phyloP scores from a whole-genome alignment of 306 rosid genomes.

The Prinsepia uniflora region DNA sequence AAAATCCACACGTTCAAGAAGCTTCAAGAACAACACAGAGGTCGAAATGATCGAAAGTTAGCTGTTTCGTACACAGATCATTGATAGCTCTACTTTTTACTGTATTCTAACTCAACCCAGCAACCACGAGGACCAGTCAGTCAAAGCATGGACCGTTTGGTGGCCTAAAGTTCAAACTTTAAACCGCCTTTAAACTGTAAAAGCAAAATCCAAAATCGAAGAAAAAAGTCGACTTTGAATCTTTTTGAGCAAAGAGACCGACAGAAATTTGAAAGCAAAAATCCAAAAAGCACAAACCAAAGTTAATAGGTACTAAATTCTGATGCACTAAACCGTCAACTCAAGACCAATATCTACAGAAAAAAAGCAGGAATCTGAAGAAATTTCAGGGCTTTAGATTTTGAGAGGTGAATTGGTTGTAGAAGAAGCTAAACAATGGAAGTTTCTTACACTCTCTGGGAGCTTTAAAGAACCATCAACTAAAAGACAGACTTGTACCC shows the following conservation, averaged over 20 bases:
- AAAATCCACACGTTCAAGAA: constrained; percentile 11
- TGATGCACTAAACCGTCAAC: too few species aligned
- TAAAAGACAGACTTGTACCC: background rate
- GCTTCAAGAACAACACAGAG: background rate
- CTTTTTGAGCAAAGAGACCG: background rate
- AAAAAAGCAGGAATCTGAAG: background rate
- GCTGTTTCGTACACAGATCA: background rate
- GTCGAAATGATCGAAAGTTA: background rate
- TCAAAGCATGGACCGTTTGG: constrained; percentile 23
- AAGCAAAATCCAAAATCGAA: background rate
- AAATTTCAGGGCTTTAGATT: background rate
- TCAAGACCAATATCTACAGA: too few species aligned
- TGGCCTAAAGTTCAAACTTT: constrained; percentile 9
- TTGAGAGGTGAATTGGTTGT: background rate
- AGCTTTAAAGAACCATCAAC: background rate
- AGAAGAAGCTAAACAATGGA: background rate
- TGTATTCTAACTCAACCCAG: background rate
- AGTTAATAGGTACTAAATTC: background rate
- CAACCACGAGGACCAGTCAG: constrained; percentile 14
- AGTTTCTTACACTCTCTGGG: background rate
- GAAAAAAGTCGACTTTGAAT: background rate
- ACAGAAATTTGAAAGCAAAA: background rate
- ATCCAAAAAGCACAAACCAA: background rate
- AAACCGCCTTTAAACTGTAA: background rate
- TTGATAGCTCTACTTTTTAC: constrained; percentile 5